These are phyloP conservation scores for Mortierella hygrophila DNA, from an alignment of 192 early-diverging fungal genomes.

Conservation along the genomic window DNA sequence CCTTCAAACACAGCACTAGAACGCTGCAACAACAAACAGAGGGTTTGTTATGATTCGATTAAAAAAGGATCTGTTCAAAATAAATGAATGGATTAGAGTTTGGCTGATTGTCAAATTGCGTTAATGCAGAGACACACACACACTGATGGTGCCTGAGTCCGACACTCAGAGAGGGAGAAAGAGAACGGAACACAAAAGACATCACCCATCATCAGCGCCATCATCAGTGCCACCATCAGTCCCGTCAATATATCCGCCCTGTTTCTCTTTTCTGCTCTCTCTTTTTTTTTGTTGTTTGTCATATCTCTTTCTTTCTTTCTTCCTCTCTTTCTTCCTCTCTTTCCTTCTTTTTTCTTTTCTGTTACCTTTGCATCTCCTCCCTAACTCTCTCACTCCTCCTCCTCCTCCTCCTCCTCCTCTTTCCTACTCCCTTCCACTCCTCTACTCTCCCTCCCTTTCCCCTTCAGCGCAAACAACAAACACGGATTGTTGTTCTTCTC, in stretches of 20 bases:
- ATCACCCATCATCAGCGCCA: not conserved
- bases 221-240: not conserved
- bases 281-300: not conserved
- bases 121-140: not conserved
- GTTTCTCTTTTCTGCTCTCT: not conserved
- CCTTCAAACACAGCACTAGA: not conserved
- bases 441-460: not conserved
- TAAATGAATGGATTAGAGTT: not conserved
- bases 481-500: not conserved
- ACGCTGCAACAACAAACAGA: too few relatives aligned
- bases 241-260: not conserved
- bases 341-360: not conserved
- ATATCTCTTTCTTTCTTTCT: not conserved
- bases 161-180: too few relatives aligned
- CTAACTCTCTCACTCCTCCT: not conserved
- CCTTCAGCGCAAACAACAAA: not conserved
- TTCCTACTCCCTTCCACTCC: not conserved
- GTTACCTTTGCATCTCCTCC: not conserved
- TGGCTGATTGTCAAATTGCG: conserved; percentile 2
- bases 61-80: not conserved
- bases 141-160: not conserved
- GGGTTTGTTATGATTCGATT: not conserved
- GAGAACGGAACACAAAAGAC: not conserved
- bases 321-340: not conserved
- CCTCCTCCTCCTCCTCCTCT: not conserved